Evolutionary conservation across 139 green algal genomes (phyloP).

Genomic region (Coelastrella sp.): DNA sequence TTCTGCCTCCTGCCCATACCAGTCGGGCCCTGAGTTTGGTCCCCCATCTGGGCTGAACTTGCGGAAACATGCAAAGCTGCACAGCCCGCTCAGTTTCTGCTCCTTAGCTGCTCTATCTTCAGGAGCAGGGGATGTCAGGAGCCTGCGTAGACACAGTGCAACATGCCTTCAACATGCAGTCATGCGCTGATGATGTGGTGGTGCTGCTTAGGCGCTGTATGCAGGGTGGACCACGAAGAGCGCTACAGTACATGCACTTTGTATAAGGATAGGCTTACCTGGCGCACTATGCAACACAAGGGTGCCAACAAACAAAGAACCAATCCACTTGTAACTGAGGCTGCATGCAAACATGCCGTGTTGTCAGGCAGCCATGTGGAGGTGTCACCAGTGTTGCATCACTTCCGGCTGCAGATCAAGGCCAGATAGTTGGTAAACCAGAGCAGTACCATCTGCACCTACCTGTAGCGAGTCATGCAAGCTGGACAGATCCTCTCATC

Average conservation of each 20-base stretch:
- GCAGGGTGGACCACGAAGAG: too few relatives aligned
- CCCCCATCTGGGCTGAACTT: background rate
- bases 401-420: too few relatives aligned
- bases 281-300: too few relatives aligned
- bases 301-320: too few relatives aligned
- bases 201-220: background rate
- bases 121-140: background rate
- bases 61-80: constrained; percentile 8
- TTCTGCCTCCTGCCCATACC: background rate
- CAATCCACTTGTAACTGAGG: too few relatives aligned
- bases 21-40: background rate
- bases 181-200: background rate
- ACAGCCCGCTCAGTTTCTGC: background rate
- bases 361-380: too few relatives aligned
- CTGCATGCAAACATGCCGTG: too few relatives aligned
- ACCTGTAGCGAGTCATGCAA: constrained; percentile 28
- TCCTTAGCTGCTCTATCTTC: background rate
- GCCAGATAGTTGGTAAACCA: too few relatives aligned
- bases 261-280: too few relatives aligned
- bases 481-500: background rate
- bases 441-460: background rate
- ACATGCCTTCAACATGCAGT: background rate
- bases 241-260: too few relatives aligned
- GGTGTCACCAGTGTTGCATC: too few relatives aligned
- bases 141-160: background rate